phyloP scores from a whole-genome alignment of 2,329 filamentous ascomycete species.

The Pseudopithomyces maydicus region DNA sequence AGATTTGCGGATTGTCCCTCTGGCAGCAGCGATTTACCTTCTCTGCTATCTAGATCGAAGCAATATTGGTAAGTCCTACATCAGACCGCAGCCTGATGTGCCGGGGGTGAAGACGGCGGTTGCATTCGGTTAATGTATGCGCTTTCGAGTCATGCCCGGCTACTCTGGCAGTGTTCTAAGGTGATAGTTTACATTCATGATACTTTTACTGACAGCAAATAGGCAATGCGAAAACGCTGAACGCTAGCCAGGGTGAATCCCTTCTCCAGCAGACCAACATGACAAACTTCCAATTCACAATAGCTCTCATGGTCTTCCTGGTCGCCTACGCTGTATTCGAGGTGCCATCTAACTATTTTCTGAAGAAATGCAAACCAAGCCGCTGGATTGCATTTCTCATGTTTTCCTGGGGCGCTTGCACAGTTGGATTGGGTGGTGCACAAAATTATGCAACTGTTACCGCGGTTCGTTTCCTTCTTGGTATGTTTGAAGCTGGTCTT shows the following conservation, averaged over 20 bases:
- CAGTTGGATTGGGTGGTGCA: slow-evolving; percentile 53
- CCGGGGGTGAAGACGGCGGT: background rate
- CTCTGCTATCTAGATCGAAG: slow-evolving; percentile 30
- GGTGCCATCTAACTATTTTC: slow-evolving; percentile 63
- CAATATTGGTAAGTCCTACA: slow-evolving; percentile 46
- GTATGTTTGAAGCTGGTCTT: slow-evolving; percentile 31
- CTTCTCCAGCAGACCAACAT: slow-evolving; percentile 67
- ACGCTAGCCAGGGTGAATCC: slow-evolving; percentile 64
- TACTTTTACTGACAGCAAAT: background rate
- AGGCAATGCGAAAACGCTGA: slow-evolving; percentile 55
- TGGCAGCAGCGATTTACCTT: slow-evolving; percentile 8
- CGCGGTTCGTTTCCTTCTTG: slow-evolving; percentile 49
- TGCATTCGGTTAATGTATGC: background rate
- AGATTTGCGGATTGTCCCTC: slow-evolving; percentile 8
- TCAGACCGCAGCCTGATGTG: background rate
- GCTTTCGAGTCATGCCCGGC: background rate
- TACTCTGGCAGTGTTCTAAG: background rate
- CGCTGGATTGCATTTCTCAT: slow-evolving; percentile 51
- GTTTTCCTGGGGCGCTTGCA: slow-evolving; percentile 47
- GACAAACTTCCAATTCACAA: slow-evolving; percentile 60
- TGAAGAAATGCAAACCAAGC: slow-evolving; percentile 60
- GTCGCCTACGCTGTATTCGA: slow-evolving; percentile 48
- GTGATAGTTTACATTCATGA: background rate
- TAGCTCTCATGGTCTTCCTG: slow-evolving; percentile 36
- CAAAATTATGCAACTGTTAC: slow-evolving; percentile 50